Percentiles rank a stretch among this genome's conserved stretches.
These are phyloP conservation scores for Plasmodium vinckei DNA, from an alignment of 169 alveolate species.

Conservation along the genomic window DNA sequence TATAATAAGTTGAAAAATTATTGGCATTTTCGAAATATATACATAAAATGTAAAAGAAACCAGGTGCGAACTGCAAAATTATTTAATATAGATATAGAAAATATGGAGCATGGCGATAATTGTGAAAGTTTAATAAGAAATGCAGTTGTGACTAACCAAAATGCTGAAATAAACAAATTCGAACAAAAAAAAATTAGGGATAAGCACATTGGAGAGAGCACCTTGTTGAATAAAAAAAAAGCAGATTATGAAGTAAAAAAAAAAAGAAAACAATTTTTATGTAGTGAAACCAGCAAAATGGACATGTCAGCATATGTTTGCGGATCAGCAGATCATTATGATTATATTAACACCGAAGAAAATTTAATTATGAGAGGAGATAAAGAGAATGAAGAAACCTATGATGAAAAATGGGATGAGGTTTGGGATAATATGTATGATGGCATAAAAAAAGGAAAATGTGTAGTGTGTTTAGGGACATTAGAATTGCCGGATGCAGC, in stretches of 20 bases:
- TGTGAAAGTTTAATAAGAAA: too few relatives aligned
- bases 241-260: slow-evolving; percentile 25
- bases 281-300: slow-evolving; percentile 42
- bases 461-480: slow-evolving; percentile 89
- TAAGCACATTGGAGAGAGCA: not conserved
- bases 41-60: too few relatives aligned
- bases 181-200: not conserved
- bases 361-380: not conserved
- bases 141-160: too few relatives aligned
- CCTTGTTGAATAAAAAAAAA: not conserved
- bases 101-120: too few relatives aligned
- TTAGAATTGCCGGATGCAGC: slow-evolving; percentile 84
- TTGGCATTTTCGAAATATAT: too few relatives aligned
- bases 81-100: too few relatives aligned
- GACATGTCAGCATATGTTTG: slow-evolving; percentile 52
- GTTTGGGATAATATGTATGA: slow-evolving; percentile 82
- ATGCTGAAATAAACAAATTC: not conserved
- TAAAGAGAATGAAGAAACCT: slow-evolving; percentile 18
- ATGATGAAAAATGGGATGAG: slow-evolving; percentile 74
- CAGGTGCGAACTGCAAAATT: too few relatives aligned
- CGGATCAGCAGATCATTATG: slow-evolving; percentile 40
- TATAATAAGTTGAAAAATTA: too few relatives aligned
- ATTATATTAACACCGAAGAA: slow-evolving; percentile 26
- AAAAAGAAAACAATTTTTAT: slow-evolving; percentile 9
- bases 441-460: slow-evolving; percentile 84